A percentile compares a stretch with the other conserved stretches of the same genome.
phyloP scores from a whole-genome alignment of 352 stramenopile genomes.

The Phytophthora fragariaefolia region DNA sequence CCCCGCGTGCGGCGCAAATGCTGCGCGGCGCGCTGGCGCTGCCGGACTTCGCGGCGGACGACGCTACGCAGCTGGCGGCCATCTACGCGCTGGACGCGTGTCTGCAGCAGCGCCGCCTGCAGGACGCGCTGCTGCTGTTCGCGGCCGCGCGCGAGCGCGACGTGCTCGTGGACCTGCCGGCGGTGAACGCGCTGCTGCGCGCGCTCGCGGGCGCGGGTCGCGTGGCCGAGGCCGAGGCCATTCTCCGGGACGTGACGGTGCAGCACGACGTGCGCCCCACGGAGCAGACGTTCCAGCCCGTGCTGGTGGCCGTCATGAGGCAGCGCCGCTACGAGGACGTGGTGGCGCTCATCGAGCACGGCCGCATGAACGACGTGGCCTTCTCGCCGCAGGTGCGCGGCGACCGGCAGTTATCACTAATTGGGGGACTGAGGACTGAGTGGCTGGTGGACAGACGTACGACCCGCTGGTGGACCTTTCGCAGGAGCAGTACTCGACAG shows the following conservation, averaged over 20 bases:
- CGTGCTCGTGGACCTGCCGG: conserved; percentile 64
- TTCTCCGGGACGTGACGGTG: conserved; percentile 46
- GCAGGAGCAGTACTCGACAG: conserved; percentile 42
- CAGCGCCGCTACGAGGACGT: conserved; percentile 57
- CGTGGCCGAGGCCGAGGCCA: conserved; percentile 50
- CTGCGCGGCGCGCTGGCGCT: conserved; percentile 28
- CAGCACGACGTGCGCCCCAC: conserved; percentile 60
- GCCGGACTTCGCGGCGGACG: conserved; percentile 54
- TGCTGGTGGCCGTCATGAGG: conserved; percentile 59
- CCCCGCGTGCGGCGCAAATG: conserved; percentile 44
- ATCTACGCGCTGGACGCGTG: conserved; percentile 78
- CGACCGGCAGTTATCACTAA: background rate
- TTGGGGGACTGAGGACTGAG: conserved; percentile 3
- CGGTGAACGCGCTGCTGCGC: conserved; percentile 53
- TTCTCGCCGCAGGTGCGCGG: conserved; percentile 69
- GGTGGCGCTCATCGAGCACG: conserved; percentile 59
- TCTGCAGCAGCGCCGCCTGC: conserved; percentile 50
- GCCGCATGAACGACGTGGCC: conserved; percentile 47
- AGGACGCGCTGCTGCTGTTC: conserved; percentile 61
- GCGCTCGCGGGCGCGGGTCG: conserved; percentile 48
- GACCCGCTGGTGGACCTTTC: conserved; percentile 64
- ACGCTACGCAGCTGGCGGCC: conserved; percentile 66
- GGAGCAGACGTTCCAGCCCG: conserved; percentile 54
- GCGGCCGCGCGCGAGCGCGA: conserved; percentile 50
- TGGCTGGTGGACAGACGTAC: conserved; percentile 52